Conservation (phyloP, 352 stramenopile species). For the Phytophthora quininea region DNA sequence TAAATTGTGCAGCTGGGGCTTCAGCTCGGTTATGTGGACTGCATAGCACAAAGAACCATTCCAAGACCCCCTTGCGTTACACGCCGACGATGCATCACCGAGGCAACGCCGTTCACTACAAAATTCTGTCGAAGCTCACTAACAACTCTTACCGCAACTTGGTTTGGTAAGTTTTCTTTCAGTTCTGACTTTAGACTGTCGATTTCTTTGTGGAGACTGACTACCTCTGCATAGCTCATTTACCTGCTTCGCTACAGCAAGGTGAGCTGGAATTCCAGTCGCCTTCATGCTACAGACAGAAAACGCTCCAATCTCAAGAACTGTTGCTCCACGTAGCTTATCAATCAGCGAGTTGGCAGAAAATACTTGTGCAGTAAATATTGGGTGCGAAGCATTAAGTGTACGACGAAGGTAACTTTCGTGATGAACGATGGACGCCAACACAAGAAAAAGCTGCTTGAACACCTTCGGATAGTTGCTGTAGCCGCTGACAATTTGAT, state of each 20-base stretch:
- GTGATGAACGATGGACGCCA: constrained; percentile 9
- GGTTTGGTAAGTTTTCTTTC: not conserved
- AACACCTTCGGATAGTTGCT: constrained; percentile 5
- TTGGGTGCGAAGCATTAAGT: not conserved
- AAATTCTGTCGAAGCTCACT: constrained; percentile 12
- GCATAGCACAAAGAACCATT: too few relatives aligned
- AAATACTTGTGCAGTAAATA: constrained; percentile 12
- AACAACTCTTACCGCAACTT: constrained; percentile 4
- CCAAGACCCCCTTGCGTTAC: too few relatives aligned
- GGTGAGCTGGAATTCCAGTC: constrained; percentile 13
- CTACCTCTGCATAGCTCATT: not conserved
- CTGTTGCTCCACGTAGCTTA: not conserved
- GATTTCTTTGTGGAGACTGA: not conserved
- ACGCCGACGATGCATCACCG: not conserved
- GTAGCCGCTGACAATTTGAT: constrained; percentile 10
- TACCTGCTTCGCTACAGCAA: constrained; percentile 8
- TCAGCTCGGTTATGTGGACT: too few relatives aligned
- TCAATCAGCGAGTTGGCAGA: constrained; percentile 2
- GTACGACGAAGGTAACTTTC: constrained; percentile 1
- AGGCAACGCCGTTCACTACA: constrained; percentile 5
- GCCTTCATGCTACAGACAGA: constrained; percentile 7
- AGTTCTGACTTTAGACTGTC: not conserved
- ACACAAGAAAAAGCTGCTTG: constrained; percentile 4
- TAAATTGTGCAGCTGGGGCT: too few relatives aligned
- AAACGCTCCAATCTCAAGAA: not conserved